Evolutionary conservation across 2,329 filamentous ascomycete species (phyloP), one percentile per base, ranked within the genome.

Genomic region (Alternaria sp.): DNA sequence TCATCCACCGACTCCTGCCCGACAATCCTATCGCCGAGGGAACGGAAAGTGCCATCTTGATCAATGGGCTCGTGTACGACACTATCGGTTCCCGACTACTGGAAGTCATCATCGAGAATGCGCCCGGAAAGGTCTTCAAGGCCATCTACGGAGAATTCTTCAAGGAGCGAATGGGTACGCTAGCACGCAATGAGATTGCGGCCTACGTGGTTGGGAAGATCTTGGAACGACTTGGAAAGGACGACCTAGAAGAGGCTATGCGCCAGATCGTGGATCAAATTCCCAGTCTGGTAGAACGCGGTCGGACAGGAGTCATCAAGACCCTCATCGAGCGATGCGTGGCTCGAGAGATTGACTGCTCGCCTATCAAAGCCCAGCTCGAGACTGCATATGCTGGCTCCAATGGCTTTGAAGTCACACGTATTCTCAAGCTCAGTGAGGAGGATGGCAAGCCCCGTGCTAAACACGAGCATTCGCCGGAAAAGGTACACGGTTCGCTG

Each of bases 61-160:
- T 98, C 75, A 93, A 91, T 71, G 89, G 91, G 57, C 87, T 98
- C 74, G 84, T 97, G 26, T 98, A 97, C 78, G 93, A 98, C 73
- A 85, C 91, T 2, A 89, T 98, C 52, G 95, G 95, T 16, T 97
- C 94, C 4, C 90, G 94, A 44, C 84, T 99, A 2, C 84, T 98
- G 22, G 95, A 99, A 80, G 92, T 90, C 0, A 89, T 99, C 64
- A 87, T 97, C 64, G 86, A 89, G 26, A 86, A 91, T 73, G 88
- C 90, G 16, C 93, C 95, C 0, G 93, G 92, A 43, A 97, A 95
- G 79, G 81, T 93, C 34, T 99, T 98, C 86, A 97, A 97, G 79
- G 87, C 88, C 14, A 84, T 99, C 6, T 94, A 96, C 80, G 88
- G 86, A 59, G 89, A 90, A 66, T 87, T 93, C 65, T 91, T 98